phyloP scores from a whole-genome alignment of 345 rosid genomes.

The Triadica sebifera region DNA sequence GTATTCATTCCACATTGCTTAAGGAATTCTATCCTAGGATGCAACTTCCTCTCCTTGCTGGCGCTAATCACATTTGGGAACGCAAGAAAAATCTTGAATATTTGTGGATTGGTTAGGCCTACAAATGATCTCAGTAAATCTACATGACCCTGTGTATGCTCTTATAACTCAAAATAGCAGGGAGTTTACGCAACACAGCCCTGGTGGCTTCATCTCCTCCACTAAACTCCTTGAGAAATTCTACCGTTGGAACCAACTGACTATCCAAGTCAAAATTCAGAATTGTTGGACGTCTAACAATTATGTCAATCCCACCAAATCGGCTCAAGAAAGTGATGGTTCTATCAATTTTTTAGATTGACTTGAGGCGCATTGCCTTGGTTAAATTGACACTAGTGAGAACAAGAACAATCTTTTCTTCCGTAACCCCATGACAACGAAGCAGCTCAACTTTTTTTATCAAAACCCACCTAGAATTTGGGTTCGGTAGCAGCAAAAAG shows the following conservation, averaged over 20 bases:
- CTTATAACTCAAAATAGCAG: conserved; percentile 55
- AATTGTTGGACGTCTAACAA: conserved; percentile 52
- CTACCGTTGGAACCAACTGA: conserved; percentile 64
- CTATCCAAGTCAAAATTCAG: conserved; percentile 58
- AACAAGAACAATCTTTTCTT: conserved; percentile 51
- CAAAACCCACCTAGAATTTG: conserved; percentile 51
- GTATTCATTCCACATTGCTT: conserved; percentile 66
- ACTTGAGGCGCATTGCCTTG: conserved; percentile 54
- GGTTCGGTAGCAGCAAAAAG: conserved; percentile 41
- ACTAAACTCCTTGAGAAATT: conserved; percentile 53
- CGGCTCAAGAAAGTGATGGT: conserved; percentile 49
- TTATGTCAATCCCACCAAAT: conserved; percentile 56
- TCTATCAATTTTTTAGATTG: conserved; percentile 59
- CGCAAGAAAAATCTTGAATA: conserved; percentile 62
- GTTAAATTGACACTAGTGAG: conserved; percentile 58
- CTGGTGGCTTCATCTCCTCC: conserved; percentile 66
- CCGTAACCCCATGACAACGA: conserved; percentile 43
- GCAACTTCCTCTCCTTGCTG: conserved; percentile 67
- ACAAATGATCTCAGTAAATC: conserved; percentile 60
- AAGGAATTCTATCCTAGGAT: conserved; percentile 60
- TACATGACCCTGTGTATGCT: conserved; percentile 53
- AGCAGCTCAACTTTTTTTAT: conserved; percentile 52
- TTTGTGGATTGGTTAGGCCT: conserved; percentile 53
- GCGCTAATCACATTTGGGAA: conserved; percentile 61
- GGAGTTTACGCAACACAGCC: conserved; percentile 52